phyloP scores from a whole-genome alignment of 305 asterid genomes.

The Fraxinus sp. region DNA sequence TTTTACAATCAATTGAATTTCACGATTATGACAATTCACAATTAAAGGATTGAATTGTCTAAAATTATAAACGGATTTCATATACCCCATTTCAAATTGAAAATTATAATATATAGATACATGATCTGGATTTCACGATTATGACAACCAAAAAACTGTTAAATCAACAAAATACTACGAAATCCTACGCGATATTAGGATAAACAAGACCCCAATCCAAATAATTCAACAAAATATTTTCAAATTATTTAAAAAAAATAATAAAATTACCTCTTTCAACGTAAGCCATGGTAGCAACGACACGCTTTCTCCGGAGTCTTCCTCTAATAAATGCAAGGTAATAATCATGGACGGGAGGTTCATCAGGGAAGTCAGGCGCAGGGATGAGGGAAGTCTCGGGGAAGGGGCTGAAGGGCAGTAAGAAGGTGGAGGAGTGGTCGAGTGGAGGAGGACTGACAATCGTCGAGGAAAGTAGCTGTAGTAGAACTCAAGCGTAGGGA shows the following conservation, averaged over 20 bases:
- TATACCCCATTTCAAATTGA: no score
- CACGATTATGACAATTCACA: no score
- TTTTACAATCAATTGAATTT: no score
- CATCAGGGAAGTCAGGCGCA: not conserved
- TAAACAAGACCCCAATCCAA: not conserved
- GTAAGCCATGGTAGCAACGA: slow-evolving; percentile 61
- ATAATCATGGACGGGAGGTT: not conserved
- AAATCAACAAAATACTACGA: not conserved
- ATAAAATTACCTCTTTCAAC: slow-evolving; percentile 59
- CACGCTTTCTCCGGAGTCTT: slow-evolving; percentile 18
- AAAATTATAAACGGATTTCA: no score
- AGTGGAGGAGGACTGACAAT: no score
- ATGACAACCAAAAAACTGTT: not conserved
- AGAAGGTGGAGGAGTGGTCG: no score
- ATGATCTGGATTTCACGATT: not conserved
- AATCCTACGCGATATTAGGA: not conserved
- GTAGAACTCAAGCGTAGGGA: no score
- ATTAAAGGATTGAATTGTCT: no score
- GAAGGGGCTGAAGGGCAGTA: no score
- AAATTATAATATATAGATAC: not conserved
- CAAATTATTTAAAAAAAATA: not conserved
- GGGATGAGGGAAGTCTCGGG: no score
- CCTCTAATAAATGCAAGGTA: slow-evolving; percentile 8
- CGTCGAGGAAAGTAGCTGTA: no score
- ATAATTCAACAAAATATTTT: not conserved